A percentile compares a stretch with the other conserved stretches of the same genome.
phyloP scores from a whole-genome alignment of 2,329 filamentous ascomycete genomes.

The Penicillium sp. region DNA sequence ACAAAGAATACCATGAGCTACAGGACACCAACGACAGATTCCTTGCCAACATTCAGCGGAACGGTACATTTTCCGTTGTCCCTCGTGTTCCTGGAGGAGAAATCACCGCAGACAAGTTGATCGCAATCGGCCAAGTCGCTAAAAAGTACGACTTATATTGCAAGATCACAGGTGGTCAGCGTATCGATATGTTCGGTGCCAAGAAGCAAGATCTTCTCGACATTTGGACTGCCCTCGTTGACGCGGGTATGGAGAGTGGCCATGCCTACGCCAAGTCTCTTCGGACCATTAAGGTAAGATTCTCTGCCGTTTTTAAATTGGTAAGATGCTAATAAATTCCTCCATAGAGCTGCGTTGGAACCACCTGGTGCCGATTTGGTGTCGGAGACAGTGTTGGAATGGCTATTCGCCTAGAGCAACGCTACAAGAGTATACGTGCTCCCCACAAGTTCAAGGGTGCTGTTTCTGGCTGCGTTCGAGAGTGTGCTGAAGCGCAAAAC shows the following conservation, averaged over 20 bases:
- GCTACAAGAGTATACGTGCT: constrained; percentile 87
- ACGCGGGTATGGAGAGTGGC: constrained; percentile 86
- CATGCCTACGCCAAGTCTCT: constrained; percentile 91
- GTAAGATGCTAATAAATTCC: constrained; percentile 11
- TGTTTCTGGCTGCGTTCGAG: constrained; percentile 87
- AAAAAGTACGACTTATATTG: constrained; percentile 84
- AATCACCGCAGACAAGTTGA: constrained; percentile 84
- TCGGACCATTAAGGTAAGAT: constrained; percentile 73
- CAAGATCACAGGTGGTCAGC: constrained; percentile 90
- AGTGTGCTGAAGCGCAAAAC: constrained; percentile 90
- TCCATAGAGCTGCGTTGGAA: constrained; percentile 77
- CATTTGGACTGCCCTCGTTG: constrained; percentile 81
- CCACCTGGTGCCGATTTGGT: constrained; percentile 88
- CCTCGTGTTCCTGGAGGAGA: constrained; percentile 83
- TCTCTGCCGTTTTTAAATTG: not conserved
- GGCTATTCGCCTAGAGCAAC: constrained; percentile 84
- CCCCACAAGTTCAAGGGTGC: constrained; percentile 93
- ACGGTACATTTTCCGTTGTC: constrained; percentile 88
- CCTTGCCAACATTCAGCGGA: constrained; percentile 86
- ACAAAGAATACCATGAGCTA: constrained; percentile 70
- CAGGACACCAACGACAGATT: constrained; percentile 92
- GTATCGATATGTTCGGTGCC: constrained; percentile 92
- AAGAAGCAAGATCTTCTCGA: constrained; percentile 81
- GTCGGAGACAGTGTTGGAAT: constrained; percentile 90
- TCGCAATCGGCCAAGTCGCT: constrained; percentile 81